Conservation (phyloP, 2,329 filamentous ascomycete genomes). For the Hypoxylon sp. region DNA sequence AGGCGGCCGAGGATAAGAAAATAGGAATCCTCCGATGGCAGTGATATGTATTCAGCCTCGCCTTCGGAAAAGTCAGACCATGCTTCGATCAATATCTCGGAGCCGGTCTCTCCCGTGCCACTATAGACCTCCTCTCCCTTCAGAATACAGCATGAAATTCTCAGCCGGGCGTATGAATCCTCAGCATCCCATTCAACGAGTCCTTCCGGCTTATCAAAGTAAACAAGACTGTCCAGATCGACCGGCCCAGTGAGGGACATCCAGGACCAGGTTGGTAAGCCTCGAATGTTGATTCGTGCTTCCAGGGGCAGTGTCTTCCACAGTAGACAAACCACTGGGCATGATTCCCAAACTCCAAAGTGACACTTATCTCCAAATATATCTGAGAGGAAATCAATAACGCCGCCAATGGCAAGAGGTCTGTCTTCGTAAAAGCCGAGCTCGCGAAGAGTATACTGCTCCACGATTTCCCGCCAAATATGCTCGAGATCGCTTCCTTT, state of each 20-base stretch:
- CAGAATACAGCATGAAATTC: conserved; percentile 18
- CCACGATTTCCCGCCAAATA: conserved; percentile 30
- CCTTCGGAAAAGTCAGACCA: conserved; percentile 32
- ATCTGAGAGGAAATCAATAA: conserved; percentile 21
- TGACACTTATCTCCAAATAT: conserved; percentile 25
- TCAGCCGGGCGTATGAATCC: conserved; percentile 4
- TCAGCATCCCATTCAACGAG: conserved; percentile 20
- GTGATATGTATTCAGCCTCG: conserved; percentile 11
- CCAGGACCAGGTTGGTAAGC: conserved; percentile 32
- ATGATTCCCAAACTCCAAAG: conserved; percentile 29
- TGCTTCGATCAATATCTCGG: conserved; percentile 13
- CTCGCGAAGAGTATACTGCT: conserved; percentile 31
- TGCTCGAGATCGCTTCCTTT: conserved; percentile 20
- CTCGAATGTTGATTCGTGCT: conserved; percentile 11
- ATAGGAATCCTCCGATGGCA: conserved; percentile 4
- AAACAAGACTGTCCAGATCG: conserved; percentile 27
- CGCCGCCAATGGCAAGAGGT: conserved; percentile 24
- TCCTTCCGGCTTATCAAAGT: conserved; percentile 23
- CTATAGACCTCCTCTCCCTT: conserved; percentile 17
- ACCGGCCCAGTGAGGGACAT: conserved; percentile 29
- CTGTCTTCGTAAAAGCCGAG: conserved; percentile 23
- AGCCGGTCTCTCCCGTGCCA: background rate
- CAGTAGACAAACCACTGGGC: conserved; percentile 11
- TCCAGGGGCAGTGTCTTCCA: conserved; percentile 15
- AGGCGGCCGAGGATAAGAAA: conserved; percentile 24